Base-by-base conservation (phyloP, 768 basidiomycete genomes). In the Lactarius sanguifluus region DNA sequence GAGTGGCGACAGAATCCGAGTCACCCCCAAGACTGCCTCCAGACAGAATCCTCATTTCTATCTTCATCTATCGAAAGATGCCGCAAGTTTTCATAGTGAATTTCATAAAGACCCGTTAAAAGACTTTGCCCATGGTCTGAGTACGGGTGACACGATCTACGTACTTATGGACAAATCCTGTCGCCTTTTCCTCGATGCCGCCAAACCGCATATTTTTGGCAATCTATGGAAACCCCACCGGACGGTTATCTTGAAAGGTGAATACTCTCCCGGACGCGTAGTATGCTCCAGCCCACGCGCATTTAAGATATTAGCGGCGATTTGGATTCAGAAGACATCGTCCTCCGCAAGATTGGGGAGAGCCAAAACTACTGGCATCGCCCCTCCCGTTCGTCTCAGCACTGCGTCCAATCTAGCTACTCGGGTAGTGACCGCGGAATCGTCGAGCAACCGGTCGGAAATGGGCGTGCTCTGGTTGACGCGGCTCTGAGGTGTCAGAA, bases 191-290 rank as follows among this genome's bases (percentile, higher is more conserved):
- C 50, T 62, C 32, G 36, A 62, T 7, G 50, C 5, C 5, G 16
- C 50, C 36, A 9, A 25, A 25, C 52, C 23, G 25, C 50, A 52
- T 5, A 12, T 28, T 25, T 62, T 41, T 25, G 64, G 64, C 8
- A 65, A 65, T 23, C 1, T 65, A 34, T 65, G 64, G 64, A 54
- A 55, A 36, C 64, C 64, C 10, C 13, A 41, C 12, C 8, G 32
- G 38, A 55, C 28, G n/a, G 36, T 65, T 40, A 65, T 65, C 28
- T 52, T 65, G 47, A 65, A 65, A 54, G 61, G 61, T 62, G 52
- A 50, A 28, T 54, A 12, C 8, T 15, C 30, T 25, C 8, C 10
- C 8, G 6, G 20, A 13, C 5, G 1, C 32, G 23, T 30, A 34
- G 15, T n/a, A 25, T 25, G 8, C 15, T 20, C 25, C 10, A 40